Conservation (phyloP, 148 eudicot species). For the Amaranthus palmeri region DNA sequence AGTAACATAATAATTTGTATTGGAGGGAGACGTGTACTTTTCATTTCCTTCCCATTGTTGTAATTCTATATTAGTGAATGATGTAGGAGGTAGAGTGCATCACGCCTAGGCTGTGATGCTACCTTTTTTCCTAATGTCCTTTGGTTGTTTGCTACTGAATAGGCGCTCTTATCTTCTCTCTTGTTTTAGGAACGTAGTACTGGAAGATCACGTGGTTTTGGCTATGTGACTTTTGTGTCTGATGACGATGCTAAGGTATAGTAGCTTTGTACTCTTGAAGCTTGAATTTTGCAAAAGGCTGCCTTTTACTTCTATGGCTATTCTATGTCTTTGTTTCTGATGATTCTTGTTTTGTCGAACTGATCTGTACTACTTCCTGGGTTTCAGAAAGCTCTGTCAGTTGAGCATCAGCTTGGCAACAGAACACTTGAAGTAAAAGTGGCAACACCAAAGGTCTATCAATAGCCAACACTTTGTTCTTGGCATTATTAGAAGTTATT, state of each 20-base stretch:
- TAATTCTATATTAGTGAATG: too few species aligned
- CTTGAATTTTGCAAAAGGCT: neutral
- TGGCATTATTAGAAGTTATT: neutral
- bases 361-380: conserved; percentile 10
- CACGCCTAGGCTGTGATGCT: neutral
- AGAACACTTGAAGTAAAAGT: conserved; percentile 84
- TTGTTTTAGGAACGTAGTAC: conserved; percentile 61
- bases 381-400: conserved; percentile 57
- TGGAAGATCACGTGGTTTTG: conserved; percentile 98
- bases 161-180: neutral
- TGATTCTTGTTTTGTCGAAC: too few species aligned
- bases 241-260: conserved; percentile 87
- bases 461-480: neutral
- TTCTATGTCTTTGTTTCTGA: neutral
- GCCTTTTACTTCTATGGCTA: neutral
- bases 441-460: conserved; percentile 62
- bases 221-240: conserved; percentile 81
- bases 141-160: conserved; percentile 4
- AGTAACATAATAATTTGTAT: too few species aligned
- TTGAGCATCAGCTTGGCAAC: conserved; percentile 75
- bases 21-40: too few species aligned
- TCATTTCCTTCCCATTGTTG: too few species aligned
- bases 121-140: neutral
- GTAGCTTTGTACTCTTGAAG: neutral
- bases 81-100: neutral